These are phyloP conservation scores for Raddia distichophylla DNA, from an alignment of 176 grass and related monocot species.

Conservation along the genomic window DNA sequence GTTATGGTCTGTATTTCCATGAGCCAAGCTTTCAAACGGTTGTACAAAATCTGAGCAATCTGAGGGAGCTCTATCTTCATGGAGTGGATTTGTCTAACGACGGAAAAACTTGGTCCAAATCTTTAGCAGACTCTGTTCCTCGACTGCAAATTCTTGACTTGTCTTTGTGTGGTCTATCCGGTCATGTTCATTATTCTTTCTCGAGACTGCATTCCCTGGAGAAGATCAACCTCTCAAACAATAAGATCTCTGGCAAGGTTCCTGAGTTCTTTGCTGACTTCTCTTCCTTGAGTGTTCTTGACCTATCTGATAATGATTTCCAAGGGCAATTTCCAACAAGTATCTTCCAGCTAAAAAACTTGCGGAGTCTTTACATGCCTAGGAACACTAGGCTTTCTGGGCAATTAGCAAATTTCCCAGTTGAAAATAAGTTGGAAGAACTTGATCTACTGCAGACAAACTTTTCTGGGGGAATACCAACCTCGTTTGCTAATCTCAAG, in stretches of 20 bases:
- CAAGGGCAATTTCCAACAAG: constrained; percentile 27
- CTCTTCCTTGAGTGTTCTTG: neutral
- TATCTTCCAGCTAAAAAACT: constrained; percentile 32
- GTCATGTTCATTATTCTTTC: constrained; percentile 33
- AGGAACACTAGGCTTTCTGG: too few species aligned
- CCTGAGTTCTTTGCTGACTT: constrained; percentile 10
- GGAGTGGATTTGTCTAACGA: neutral
- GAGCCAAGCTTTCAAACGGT: neutral
- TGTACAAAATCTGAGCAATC: constrained; percentile 37
- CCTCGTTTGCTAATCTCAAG: too few species aligned
- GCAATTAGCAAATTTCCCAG: too few species aligned
- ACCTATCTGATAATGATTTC: neutral
- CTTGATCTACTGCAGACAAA: too few species aligned
- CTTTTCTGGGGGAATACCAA: too few species aligned
- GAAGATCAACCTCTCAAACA: neutral
- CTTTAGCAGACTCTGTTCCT: constrained; percentile 21
- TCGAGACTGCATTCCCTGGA: constrained; percentile 1
- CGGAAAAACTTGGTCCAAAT: constrained; percentile 18
- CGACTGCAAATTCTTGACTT: constrained; percentile 37
- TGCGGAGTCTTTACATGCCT: neutral
- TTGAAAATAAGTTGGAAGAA: too few species aligned
- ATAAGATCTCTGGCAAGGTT: neutral
- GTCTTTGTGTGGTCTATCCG: neutral
- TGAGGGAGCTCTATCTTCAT: constrained; percentile 37
- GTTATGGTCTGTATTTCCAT: neutral